Conservation (phyloP, 345 rosid genomes). For the Sapria himalayana region DNA sequence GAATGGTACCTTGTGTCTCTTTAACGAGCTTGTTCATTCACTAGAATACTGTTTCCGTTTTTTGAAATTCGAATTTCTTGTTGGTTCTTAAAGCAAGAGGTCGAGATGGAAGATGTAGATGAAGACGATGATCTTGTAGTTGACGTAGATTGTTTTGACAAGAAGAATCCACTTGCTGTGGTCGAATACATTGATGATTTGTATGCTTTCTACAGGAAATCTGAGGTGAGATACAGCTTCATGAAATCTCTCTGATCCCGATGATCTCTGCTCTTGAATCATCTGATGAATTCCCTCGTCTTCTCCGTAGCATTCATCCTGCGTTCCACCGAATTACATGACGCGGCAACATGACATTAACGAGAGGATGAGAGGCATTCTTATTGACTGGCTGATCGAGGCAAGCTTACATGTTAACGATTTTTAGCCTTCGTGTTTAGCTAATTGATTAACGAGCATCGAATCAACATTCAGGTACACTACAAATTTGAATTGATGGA, state of each 20-base stretch:
- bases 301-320: slow-evolving; percentile 27
- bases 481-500: slow-evolving; percentile 98
- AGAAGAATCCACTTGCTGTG: slow-evolving; percentile 53
- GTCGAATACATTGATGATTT: slow-evolving; percentile 66
- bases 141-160: slow-evolving; percentile 62
- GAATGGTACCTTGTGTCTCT: slow-evolving; percentile 35
- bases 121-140: slow-evolving; percentile 24
- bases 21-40: no score
- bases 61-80: neutral
- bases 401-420: slow-evolving; percentile 11
- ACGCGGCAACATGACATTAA: slow-evolving; percentile 52
- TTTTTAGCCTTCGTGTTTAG: neutral
- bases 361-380: slow-evolving; percentile 84
- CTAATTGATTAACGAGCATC: slow-evolving; percentile 4
- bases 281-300: neutral
- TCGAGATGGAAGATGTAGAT: slow-evolving; percentile 82
- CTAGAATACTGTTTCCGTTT: neutral
- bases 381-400: slow-evolving; percentile 91
- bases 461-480: slow-evolving; percentile 61
- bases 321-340: slow-evolving; percentile 52
- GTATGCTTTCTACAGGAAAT: slow-evolving; percentile 40
- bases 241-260: no score
- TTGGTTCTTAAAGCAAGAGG: slow-evolving; percentile 35
- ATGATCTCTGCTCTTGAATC: no score
- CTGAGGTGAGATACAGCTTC: slow-evolving; percentile 31